Percentiles rank a stretch among this genome's conserved stretches.
These are phyloP conservation scores for Phytophthora vignae DNA, from an alignment of 352 stramenopile species.

Conservation along the genomic window DNA sequence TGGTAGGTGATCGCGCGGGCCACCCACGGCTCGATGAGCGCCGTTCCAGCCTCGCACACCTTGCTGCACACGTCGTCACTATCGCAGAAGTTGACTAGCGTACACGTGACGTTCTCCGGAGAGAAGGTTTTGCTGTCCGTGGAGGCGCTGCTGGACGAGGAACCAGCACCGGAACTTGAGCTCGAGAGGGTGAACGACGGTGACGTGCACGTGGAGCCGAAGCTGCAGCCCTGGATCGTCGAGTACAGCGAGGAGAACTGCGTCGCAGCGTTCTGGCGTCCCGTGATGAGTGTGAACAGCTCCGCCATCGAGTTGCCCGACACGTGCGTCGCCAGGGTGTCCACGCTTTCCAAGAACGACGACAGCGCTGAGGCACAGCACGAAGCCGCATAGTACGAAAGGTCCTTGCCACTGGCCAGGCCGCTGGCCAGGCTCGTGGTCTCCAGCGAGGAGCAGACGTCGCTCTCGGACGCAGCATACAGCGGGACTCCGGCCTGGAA, in stretches of 20 bases:
- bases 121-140: slow-evolving; percentile 42
- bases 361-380: slow-evolving; percentile 54
- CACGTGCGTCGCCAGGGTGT: slow-evolving; percentile 51
- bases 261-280: slow-evolving; percentile 31
- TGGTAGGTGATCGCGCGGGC: slow-evolving; percentile 70
- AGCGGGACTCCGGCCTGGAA: slow-evolving; percentile 56
- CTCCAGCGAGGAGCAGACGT: slow-evolving; percentile 55
- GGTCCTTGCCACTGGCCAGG: slow-evolving; percentile 35
- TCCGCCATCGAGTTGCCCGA: slow-evolving; percentile 58
- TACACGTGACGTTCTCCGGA: slow-evolving; percentile 58
- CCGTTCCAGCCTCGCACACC: slow-evolving; percentile 65
- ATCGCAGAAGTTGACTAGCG: slow-evolving; percentile 58
- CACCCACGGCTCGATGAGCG: slow-evolving; percentile 69
- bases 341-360: slow-evolving; percentile 57
- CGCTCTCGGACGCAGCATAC: slow-evolving; percentile 51
- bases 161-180: slow-evolving; percentile 17
- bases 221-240: slow-evolving; percentile 51
- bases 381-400: slow-evolving; percentile 55
- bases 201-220: slow-evolving; percentile 47
- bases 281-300: slow-evolving; percentile 63
- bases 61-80: slow-evolving; percentile 62
- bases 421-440: slow-evolving; percentile 47
- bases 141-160: slow-evolving; percentile 23
- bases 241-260: slow-evolving; percentile 56
- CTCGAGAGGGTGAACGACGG: slow-evolving; percentile 50